Conservation (phyloP, 2,329 filamentous ascomycete genomes). For the Venturia asperata region DNA sequence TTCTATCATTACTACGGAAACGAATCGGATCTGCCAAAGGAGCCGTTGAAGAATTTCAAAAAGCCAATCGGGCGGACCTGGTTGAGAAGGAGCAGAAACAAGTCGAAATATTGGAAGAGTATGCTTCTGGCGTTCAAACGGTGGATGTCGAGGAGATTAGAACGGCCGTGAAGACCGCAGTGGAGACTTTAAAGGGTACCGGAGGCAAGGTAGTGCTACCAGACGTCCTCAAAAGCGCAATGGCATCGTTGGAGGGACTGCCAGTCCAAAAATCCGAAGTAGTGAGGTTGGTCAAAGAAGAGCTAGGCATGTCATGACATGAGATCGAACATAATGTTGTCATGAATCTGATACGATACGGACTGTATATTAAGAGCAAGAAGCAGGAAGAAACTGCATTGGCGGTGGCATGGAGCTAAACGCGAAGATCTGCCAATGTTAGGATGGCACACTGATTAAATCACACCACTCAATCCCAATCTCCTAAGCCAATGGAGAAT, state of each 20-base stretch:
- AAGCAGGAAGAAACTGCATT: neutral
- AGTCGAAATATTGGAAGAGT: constrained; percentile 58
- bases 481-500: neutral
- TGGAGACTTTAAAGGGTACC: constrained; percentile 46
- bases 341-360: neutral
- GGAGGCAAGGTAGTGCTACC: constrained; percentile 49
- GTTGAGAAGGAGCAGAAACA: constrained; percentile 64
- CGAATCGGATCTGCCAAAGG: constrained; percentile 51
- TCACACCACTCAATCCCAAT: neutral
- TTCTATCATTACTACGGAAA: constrained; percentile 61
- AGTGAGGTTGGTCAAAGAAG: constrained; percentile 54
- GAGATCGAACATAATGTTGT: too few relatives aligned
- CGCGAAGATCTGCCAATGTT: neutral
- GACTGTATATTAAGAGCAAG: neutral
- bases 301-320: constrained; percentile 32
- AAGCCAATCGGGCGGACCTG: constrained; percentile 59
- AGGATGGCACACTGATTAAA: neutral
- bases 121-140: constrained; percentile 52
- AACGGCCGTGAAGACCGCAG: constrained; percentile 44
- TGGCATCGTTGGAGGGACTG: constrained; percentile 53
- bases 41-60: constrained; percentile 56
- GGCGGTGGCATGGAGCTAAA: neutral
- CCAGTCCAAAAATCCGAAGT: constrained; percentile 57
- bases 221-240: constrained; percentile 56
- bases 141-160: constrained; percentile 54